Percentiles rank a stretch among this genome's conserved stretches.
These are phyloP conservation scores for Adansonia gregorii DNA, from an alignment of 441 rosid species.

Conservation along the genomic window DNA sequence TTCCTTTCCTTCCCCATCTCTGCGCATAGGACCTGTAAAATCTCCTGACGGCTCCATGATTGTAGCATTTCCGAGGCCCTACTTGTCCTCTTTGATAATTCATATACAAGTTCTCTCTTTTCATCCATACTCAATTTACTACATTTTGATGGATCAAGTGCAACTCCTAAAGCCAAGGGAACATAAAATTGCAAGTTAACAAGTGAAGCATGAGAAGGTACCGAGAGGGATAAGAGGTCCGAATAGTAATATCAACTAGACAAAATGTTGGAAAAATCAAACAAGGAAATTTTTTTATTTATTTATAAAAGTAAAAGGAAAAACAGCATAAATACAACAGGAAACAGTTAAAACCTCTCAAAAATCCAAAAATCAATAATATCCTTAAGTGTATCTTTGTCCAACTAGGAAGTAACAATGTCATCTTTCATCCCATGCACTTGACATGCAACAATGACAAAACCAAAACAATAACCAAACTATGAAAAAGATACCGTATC, in stretches of 20 bases:
- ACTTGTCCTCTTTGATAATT: slow-evolving; percentile 61
- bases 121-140: slow-evolving; percentile 76
- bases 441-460: not conserved
- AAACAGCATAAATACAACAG: not conserved
- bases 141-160: slow-evolving; percentile 66
- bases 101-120: slow-evolving; percentile 85
- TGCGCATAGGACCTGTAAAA: slow-evolving; percentile 82
- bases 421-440: not conserved
- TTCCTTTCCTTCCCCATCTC: slow-evolving; percentile 99
- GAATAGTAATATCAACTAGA: not conserved
- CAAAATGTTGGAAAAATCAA: not conserved
- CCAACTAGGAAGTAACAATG: not conserved
- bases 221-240: not conserved
- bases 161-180: slow-evolving; percentile 46
- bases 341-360: not conserved
- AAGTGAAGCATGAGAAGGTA: slow-evolving; percentile 16
- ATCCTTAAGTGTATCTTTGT: not conserved
- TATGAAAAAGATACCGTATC: not conserved
- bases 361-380: slow-evolving; percentile 19
- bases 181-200: slow-evolving; percentile 5
- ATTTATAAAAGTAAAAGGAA: not conserved
- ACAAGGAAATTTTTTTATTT: not conserved
- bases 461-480: not conserved
- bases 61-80: slow-evolving; percentile 74
- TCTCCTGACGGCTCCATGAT: slow-evolving; percentile 97